Evolutionary conservation across 2,329 filamentous ascomycete species (phyloP), one percentile per base, ranked within the genome.

Genomic region (Claviceps fusiformis): DNA sequence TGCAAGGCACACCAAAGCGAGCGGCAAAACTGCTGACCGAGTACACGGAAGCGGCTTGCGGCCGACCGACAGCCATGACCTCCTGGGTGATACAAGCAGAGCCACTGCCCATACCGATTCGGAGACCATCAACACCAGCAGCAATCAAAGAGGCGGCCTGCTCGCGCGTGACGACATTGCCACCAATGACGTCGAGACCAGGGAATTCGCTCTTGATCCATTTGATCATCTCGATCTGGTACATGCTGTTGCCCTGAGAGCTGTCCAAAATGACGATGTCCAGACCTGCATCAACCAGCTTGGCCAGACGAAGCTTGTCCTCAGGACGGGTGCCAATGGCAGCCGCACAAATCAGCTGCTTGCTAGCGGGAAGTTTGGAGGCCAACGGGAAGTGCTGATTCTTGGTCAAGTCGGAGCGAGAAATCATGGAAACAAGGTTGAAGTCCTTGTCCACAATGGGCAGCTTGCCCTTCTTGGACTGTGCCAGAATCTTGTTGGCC

Each of bases 51-150:
- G 91, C 89, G 46, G 95, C 93, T 75, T 98, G 93, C 56, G 93
- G 93, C 65, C 93, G 87, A 57, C 95, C 93, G 52, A 98, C 92
- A 63, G 93, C 93, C 93, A 98, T 98, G 68, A 98, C 95, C 75
- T 98, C 93, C 74, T 98, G 93, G 55, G 93, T 98, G 65, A 98
- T 98, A 74, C 93, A 98, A 67, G 93, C 93, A 67, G 89, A 95
- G 67, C 93, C 93, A 68, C 89, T 95, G 63, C 93, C 93, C 93
- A 98, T 98, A 69, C 93, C 93, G 68, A 98, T 98, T 69, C 93
- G 89, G 63, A 98, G 82, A 70, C 93, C 95, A 69, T 98, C 93
- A 57, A 89, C 92, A 68, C 93, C 93, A 62, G 92, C 93, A 58
- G 87, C 89, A 66, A 98, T 97, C 62, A 98, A 77, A 59, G 81